Base-by-base conservation (phyloP, 345 rosid genomes). In the Trapa incisa region DNA sequence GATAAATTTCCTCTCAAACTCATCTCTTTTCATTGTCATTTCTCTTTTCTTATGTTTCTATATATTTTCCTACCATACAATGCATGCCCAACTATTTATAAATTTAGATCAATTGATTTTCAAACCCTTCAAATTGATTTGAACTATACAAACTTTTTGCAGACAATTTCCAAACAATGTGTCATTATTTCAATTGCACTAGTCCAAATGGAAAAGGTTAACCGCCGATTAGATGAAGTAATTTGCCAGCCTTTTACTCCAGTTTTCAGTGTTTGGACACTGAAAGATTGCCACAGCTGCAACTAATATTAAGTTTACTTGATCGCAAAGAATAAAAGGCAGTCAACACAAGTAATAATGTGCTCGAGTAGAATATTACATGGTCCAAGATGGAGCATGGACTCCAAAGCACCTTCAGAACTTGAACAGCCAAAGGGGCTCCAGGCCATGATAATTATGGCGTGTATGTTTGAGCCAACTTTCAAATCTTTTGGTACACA, bases 401-500 rank as follows among this genome's bases (percentile, higher is more conserved):
- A 53, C 58, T n/a, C 9, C 10, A 5, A 53, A 33, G 58, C 33
- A 53, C 58, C 60, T 37, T 53, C 69, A 50, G 39, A 43, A 22
- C 35, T 36, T 35, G 69, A 47, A 37, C 56, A 47, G 61, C 39
- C 16, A 50, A 47, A 36, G n/a, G 38, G 37, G 3, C 8, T 0
- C 52, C 32, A 48, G 17, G 50, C 53, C 17, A 37, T 36, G 38
- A 58, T n/a, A 0, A 58, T 58, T 63, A 32, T 47, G 41, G 9
- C 13, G 0, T 1, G 61, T 65, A 60, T 41, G 6, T 61, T 56
- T 75, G 68, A 67, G 70, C 29, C 66, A 65, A 4, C 36, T 22
- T 57, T 84, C 85, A 84, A 60, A 70, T 37, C 72, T 80, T 77
- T 61, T 69, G 75, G 39, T 75, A 42, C 66, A 71, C 65, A 65